phyloP scores from a whole-genome alignment of 495 filamentous ascomycete species.

The Aspergillus cristatus region DNA sequence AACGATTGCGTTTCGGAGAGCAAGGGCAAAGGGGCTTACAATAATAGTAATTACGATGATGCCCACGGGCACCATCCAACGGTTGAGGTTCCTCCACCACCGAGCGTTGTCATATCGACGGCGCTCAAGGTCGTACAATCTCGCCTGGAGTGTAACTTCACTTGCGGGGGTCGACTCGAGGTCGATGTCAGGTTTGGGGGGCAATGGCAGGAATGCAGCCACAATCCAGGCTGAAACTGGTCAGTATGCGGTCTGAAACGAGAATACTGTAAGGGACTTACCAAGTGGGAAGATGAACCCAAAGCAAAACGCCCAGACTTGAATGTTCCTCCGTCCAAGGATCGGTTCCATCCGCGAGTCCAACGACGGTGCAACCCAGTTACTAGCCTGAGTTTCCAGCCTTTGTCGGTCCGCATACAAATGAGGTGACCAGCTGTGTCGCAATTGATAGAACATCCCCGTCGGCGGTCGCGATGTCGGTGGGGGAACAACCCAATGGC shows the following conservation, averaged over 20 bases:
- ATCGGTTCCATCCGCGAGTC: slow-evolving; percentile 49
- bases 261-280: slow-evolving; percentile 29
- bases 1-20: not conserved
- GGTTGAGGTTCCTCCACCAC: slow-evolving; percentile 92
- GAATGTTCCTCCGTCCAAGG: slow-evolving; percentile 62
- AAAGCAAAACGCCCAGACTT: slow-evolving; percentile 78
- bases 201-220: slow-evolving; percentile 74
- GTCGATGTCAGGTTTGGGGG: slow-evolving; percentile 37
- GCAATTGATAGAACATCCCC: slow-evolving; percentile 18
- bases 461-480: slow-evolving; percentile 13
- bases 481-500: slow-evolving; percentile 32
- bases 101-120: slow-evolving; percentile 67
- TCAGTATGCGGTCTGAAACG: not conserved
- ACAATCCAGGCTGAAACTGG: slow-evolving; percentile 64
- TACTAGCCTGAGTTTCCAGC: slow-evolving; percentile 17
- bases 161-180: slow-evolving; percentile 22
- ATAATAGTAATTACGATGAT: slow-evolving; percentile 67
- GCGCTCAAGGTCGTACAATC: slow-evolving; percentile 42
- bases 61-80: slow-evolving; percentile 74
- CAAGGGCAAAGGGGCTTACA: slow-evolving; percentile 35
- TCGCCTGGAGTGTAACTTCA: slow-evolving; percentile 37
- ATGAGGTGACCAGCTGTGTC: slow-evolving; percentile 66
- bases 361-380: slow-evolving; percentile 63
- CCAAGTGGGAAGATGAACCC: slow-evolving; percentile 82
- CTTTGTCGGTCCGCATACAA: slow-evolving; percentile 51